Base-by-base conservation (phyloP, 1,284 basidiomycete genomes). In the Ceratobasidium sp. region DNA sequence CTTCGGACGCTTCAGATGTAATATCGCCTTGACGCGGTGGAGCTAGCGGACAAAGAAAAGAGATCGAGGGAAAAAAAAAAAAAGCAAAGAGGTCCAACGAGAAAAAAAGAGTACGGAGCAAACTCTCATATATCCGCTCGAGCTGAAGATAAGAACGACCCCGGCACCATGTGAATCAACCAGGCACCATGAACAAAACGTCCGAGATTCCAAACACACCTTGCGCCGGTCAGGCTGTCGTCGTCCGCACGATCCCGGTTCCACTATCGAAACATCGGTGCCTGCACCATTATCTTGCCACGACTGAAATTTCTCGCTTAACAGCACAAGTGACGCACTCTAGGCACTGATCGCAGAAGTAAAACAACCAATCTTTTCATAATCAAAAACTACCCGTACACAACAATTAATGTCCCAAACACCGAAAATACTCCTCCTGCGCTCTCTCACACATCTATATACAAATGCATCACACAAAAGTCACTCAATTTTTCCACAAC, bases 111-210 rank as follows among this genome's bases (percentile, higher is more conserved):
- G 5, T 5, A 5, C 53, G 53, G 53, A 7, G n/a, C 60, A 40
- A 40, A 3, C 20, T 15, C 10, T 26, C 28, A 40, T 63, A 63
- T 63, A 63, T 63, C 60, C 60, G 60, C 40, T 12, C 5, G 18
- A 12, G 7, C 23, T 3, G 20, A 18, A 7, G 53, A 58, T 58
- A 70, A 58, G 56, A 73, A 73, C 70, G 42, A 13, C 5, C 20
- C 12, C 56, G 33, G n/a, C n/a, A n/a, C 69, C 69, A 73, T 73
- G 70, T 73, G 70, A 73, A 73, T 60, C 26, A n/a, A 13, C 44
- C 70, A 73, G 70, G 70, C 56, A 73, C 70, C 15, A 7, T 20
- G 56, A n/a, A n/a, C n/a, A n/a, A 3, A 13, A 39, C 20, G 53
- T 51, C 46, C n/a, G 3, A 13, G 28, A 46, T 53, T 42, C 26